Evolutionary conservation across 306 rosid species (phyloP).

Genomic region (Lablab purpureus): DNA sequence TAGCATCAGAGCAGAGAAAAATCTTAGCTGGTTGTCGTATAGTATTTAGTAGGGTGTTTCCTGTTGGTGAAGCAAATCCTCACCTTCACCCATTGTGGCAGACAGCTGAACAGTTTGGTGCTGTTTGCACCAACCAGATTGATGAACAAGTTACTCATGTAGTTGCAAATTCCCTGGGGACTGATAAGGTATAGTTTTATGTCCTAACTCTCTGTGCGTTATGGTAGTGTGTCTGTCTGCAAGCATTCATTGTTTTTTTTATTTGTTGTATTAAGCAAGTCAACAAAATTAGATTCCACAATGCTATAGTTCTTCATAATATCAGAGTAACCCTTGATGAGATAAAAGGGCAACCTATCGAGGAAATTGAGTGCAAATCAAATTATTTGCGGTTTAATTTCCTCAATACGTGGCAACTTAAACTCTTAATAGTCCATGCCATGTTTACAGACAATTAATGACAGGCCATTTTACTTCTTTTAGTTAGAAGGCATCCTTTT

Average conservation of each 20-base stretch:
- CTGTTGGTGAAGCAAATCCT: constrained; percentile 89
- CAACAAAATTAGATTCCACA: not conserved
- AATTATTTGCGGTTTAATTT: constrained; percentile 7
- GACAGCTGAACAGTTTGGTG: constrained; percentile 98
- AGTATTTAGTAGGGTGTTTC: constrained; percentile 96
- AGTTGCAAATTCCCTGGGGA: constrained; percentile 89
- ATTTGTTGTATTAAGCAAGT: not conserved
- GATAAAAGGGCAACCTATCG: not conserved
- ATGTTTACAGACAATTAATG: constrained; percentile 25
- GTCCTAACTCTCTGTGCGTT: constrained; percentile 16
- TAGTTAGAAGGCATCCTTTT: constrained; percentile 1
- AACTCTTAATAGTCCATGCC: not conserved
- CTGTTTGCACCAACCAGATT: constrained; percentile 81
- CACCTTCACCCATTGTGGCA: constrained; percentile 96
- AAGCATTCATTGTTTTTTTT: constrained; percentile 3
- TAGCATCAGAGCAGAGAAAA: constrained; percentile 85
- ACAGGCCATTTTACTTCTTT: not conserved
- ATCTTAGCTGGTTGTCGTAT: constrained; percentile 88
- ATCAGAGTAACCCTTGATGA: not conserved
- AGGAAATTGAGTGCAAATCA: constrained; percentile 20
- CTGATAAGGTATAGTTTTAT: constrained; percentile 84
- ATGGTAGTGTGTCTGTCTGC: not conserved
- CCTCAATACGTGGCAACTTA: not conserved
- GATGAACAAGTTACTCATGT: constrained; percentile 98
- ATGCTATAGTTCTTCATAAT: constrained; percentile 2